Conservation (phyloP, 441 rosid species). For the Erodium texanum region DNA sequence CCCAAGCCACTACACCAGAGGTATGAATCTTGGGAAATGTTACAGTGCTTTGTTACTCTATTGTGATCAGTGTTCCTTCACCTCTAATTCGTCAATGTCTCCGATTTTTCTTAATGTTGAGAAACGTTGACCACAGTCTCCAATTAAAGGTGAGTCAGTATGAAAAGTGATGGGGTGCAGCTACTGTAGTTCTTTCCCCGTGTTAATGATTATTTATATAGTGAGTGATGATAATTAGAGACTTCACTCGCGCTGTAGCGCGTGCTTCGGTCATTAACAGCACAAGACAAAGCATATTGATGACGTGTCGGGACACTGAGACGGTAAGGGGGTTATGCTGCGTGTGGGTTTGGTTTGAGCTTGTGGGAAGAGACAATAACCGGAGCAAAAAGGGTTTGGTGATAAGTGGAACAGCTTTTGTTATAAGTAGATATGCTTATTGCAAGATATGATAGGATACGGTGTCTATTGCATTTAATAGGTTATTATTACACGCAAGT, state of each 20-base stretch:
- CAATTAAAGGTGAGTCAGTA: not conserved
- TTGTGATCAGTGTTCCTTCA: not conserved
- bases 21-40: not conserved
- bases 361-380: not conserved
- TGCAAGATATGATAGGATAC: not conserved
- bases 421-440: not conserved
- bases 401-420: not conserved
- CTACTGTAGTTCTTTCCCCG: not conserved
- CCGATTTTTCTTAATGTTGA: not conserved
- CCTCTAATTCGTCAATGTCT: not conserved
- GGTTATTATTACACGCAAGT: not conserved
- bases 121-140: not conserved
- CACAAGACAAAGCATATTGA: not conserved
- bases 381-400: not conserved
- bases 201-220: not conserved
- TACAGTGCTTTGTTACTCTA: not conserved
- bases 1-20: not conserved
- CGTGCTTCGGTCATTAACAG: not conserved
- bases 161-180: not conserved
- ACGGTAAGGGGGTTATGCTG: not conserved
- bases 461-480: not conserved
- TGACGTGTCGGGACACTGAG: not conserved
- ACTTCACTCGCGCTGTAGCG: not conserved
- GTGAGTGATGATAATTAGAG: not conserved
- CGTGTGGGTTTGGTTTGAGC: conserved; percentile 7